A percentile compares a stretch with the other conserved stretches of the same genome.
Evolutionary conservation across 768 basidiomycete species (phyloP).

Genomic region (Phaeotremella skinneri): DNA sequence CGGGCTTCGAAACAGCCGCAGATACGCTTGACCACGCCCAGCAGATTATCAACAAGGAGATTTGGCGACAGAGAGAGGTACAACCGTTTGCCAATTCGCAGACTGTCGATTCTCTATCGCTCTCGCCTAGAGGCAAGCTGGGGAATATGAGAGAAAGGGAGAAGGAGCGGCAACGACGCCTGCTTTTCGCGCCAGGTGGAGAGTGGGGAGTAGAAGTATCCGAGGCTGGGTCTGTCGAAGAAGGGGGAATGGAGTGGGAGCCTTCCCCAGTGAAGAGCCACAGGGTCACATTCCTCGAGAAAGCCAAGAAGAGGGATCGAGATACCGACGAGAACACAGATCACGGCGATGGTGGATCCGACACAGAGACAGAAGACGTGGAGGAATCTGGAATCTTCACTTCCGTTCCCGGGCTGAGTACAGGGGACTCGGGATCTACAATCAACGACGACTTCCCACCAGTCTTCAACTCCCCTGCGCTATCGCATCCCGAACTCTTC

Average conservation of each 20-base stretch:
- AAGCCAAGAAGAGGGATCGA: constrained; percentile 10
- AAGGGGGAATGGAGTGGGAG: constrained; percentile 16
- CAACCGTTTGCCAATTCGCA: constrained; percentile 20
- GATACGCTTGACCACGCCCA: constrained; percentile 22
- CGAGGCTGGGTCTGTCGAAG: constrained; percentile 11
- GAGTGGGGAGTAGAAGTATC: constrained; percentile 6
- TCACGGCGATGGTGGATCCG: constrained; percentile 8
- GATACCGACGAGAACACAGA: constrained; percentile 3
- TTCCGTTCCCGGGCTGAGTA: neutral
- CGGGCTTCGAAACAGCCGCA: constrained; percentile 14
- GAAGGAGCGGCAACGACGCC: neutral
- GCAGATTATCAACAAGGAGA: constrained; percentile 21
- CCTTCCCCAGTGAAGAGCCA: neutral
- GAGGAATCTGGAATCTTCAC: constrained; percentile 15
- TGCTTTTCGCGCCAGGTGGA: constrained; percentile 22
- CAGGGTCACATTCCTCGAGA: neutral
- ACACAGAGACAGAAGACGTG: constrained; percentile 37
- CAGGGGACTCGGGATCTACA: constrained; percentile 9
- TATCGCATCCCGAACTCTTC: constrained; percentile 40
- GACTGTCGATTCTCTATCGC: constrained; percentile 6
- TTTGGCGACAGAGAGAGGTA: constrained; percentile 8
- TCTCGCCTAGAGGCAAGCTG: constrained; percentile 7
- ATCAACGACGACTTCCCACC: constrained; percentile 39
- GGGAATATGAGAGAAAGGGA: neutral
- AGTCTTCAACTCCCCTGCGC: constrained; percentile 34